Evolutionary conservation across 495 filamentous ascomycete species (phyloP).

Genomic region (Penicillium diatomitis): DNA sequence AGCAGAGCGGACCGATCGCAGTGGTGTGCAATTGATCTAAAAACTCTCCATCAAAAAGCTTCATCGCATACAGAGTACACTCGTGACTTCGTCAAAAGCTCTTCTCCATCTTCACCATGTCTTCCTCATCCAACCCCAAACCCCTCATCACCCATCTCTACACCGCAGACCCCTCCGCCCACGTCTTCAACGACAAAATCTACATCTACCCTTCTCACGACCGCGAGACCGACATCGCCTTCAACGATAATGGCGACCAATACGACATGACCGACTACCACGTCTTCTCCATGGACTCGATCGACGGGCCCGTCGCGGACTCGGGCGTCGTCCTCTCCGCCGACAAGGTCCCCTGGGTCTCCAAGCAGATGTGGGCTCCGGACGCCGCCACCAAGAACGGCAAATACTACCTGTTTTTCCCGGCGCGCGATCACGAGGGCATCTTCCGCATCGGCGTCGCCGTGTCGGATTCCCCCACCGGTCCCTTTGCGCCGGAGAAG

Average conservation of each 20-base stretch:
- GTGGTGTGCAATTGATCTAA: no score
- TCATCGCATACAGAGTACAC: background rate
- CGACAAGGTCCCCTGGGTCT: conserved; percentile 36
- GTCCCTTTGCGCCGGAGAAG: conserved; percentile 35
- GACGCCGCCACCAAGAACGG: conserved; percentile 36
- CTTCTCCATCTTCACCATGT: background rate
- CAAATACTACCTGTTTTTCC: conserved; percentile 43
- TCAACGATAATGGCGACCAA: conserved; percentile 76
- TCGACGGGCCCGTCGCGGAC: conserved; percentile 31
- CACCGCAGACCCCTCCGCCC: conserved; percentile 48
- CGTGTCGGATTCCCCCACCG: conserved; percentile 31
- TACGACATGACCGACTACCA: conserved; percentile 62
- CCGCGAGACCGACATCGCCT: conserved; percentile 34
- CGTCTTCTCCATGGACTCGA: conserved; percentile 37
- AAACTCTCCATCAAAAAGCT: background rate
- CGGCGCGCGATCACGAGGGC: conserved; percentile 36
- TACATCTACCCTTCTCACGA: conserved; percentile 46
- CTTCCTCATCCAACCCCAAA: background rate
- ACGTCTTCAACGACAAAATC: conserved; percentile 38
- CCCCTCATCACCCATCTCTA: conserved; percentile 57
- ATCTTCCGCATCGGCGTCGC: conserved; percentile 56
- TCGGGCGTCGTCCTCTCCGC: conserved; percentile 33
- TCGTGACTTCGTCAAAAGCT: background rate
- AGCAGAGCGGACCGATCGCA: no score
- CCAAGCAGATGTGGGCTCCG: conserved; percentile 40